Percentiles rank a stretch among this genome's conserved stretches.
phyloP scores from a whole-genome alignment of 441 rosid species.

The Pelargonium australe region DNA sequence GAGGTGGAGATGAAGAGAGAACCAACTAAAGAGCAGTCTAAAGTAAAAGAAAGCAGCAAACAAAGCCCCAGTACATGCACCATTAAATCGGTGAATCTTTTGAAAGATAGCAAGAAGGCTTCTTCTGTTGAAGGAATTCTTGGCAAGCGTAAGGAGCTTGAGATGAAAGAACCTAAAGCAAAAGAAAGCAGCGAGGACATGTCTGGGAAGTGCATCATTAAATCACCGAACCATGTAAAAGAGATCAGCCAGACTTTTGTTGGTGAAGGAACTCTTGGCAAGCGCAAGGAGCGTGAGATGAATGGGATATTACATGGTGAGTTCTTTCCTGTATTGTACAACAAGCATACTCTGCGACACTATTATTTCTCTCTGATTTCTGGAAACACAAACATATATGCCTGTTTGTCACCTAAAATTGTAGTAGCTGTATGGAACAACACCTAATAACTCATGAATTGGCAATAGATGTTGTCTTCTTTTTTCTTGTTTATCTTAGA shows the following conservation, averaged over 20 bases:
- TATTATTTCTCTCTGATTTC: slow-evolving; percentile 18
- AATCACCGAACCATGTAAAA: slow-evolving; percentile 24
- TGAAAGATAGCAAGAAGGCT: background rate
- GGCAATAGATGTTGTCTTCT: slow-evolving; percentile 23
- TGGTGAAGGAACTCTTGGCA: slow-evolving; percentile 34
- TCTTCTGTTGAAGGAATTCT: background rate
- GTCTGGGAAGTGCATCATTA: slow-evolving; percentile 27
- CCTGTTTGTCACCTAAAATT: slow-evolving; percentile 10
- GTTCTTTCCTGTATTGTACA: slow-evolving; percentile 35
- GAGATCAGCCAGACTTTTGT: slow-evolving; percentile 23
- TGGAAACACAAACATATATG: slow-evolving; percentile 15
- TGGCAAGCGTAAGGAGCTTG: slow-evolving; percentile 11
- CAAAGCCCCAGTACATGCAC: background rate
- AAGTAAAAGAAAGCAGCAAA: background rate
- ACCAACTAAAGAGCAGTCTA: slow-evolving; percentile 5
- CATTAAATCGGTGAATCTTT: background rate
- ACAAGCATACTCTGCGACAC: slow-evolving; percentile 16
- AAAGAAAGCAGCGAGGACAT: slow-evolving; percentile 27
- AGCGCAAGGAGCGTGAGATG: slow-evolving; percentile 45
- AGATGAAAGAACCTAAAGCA: slow-evolving; percentile 20
- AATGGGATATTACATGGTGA: slow-evolving; percentile 59
- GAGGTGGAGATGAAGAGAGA: slow-evolving; percentile 7
- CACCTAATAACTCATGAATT: slow-evolving; percentile 17
- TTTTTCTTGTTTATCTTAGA: slow-evolving; percentile 6
- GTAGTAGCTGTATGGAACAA: slow-evolving; percentile 19